phyloP scores from a whole-genome alignment of 305 asterid species.

The Fraxinus angustifolia region DNA sequence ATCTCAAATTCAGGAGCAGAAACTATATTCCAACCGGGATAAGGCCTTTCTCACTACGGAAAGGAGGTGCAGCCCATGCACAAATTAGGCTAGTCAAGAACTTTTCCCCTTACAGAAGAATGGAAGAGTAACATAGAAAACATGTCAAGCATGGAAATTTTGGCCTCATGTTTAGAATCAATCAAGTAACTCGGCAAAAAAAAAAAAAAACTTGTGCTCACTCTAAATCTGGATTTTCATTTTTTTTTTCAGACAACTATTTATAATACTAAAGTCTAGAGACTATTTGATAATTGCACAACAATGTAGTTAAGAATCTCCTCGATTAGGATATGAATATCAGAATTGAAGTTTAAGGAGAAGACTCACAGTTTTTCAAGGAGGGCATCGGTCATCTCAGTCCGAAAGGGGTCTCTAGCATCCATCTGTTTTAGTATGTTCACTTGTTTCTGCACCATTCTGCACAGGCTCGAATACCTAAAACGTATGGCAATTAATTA shows the following conservation, averaged over 20 bases:
- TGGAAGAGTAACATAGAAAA: neutral
- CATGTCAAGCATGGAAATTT: neutral
- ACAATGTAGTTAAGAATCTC: neutral
- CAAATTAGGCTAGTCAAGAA: neutral
- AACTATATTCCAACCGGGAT: neutral
- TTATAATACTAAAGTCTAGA: neutral
- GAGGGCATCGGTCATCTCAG: constrained; percentile 79
- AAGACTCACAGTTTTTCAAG: constrained; percentile 81
- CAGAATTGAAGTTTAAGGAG: neutral
- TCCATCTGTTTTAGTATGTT: constrained; percentile 88
- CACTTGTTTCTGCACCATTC: constrained; percentile 80
- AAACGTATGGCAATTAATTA: constrained; percentile 8
- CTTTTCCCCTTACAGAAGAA: neutral
- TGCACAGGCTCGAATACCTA: constrained; percentile 80
- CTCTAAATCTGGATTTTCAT: neutral
- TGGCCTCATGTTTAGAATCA: neutral
- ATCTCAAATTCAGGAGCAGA: neutral
- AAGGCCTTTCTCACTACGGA: neutral
- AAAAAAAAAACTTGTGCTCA: neutral
- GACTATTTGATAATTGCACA: neutral
- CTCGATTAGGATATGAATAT: neutral
- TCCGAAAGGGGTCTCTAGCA: constrained; percentile 69
- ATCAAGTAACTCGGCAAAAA: neutral
- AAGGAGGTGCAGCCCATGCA: neutral
- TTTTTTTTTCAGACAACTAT: neutral